Base-by-base conservation (phyloP, 2,329 filamentous ascomycete genomes). In the Teratosphaeria pseudoeucalypti region DNA sequence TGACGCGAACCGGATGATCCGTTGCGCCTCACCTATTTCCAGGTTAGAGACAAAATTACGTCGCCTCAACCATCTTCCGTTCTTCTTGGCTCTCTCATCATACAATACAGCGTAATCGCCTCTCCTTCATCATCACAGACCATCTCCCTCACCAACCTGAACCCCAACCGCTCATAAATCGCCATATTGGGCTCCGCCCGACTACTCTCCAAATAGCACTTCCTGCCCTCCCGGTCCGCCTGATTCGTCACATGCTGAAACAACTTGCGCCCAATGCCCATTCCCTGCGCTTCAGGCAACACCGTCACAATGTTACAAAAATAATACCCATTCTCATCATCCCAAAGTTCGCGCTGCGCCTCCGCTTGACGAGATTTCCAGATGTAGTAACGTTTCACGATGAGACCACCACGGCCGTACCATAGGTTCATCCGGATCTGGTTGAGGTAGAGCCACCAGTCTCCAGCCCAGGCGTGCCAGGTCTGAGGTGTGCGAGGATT, bases 241-340 rank as follows among this genome's bases (percentile, higher is more conserved):
- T 75, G 75, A 49, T 80, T 76, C 16, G 85, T 83, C 6, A 90
- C 85, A 52, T 79, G 77, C 64, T 83, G 77, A 74, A 89, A 85
- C 65, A 90, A 72, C 62, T 79, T 77, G 61, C 82, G 82, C 0
- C 86, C 87, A 2, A 90, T 81, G 0, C 87, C 87, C 66, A 79
- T 82, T 0, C 85, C 85, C 69, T 89, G 86, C 34, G 79, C 79
- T 55, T 83, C 80, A 0, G 86, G 85, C 16, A 82, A 71, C 1
- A 90, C 86, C 0, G 86, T 85, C 66, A 90, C 83, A 62, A 90
- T 88, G 67, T 90, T 90, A 64, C 87, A 85, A 65, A 90, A 90
- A 67, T 89, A 90, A 67, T 90, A 90, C 0, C 87, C 87, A 5
- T 79, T 76, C 0, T 80, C 77, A 59, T 88, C 84, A 0, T 76